Base-by-base conservation (phyloP, 805 yeast genomes). In the Monosporozyma unispora region DNA sequence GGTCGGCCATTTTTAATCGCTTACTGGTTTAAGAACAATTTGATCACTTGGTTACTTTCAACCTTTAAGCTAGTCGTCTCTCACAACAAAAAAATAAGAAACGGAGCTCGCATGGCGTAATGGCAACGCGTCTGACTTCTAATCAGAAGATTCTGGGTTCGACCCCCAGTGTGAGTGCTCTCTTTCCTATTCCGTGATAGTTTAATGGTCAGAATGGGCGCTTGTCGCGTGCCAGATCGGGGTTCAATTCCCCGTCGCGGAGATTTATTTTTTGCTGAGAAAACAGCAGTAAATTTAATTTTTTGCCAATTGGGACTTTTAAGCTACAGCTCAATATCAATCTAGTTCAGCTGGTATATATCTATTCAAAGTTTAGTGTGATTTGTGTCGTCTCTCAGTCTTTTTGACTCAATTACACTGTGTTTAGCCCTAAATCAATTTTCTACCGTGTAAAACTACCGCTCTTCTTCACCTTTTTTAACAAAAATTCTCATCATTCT, bases 101-200 rank as follows among this genome's bases (percentile, higher is more conserved):
- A 48, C 46, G 46, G 46, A 64, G 76, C 76, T 72, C 69, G 75
- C 71, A 73, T 72, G 76, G 76, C 76, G 76, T 72, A 72, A 72
- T 72, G 76, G 76, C 76, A 72, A 72, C 76, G 76, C 76, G 76
- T 72, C 75, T 72, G 76, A 72, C 76, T 72, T 72, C 76, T 71
- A 72, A 72, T 72, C 76, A 72, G 75, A 71, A 72, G 76, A 72
- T 72, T 72, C 74, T 69, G 76, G 76, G 76, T 72, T 72, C 76
- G 76, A 72, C 76, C 76, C 76, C 75, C 75, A 68, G 74, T 72
- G 70, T 71, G 75, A 72, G 76, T 70, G 74, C 67, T 63, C 50
- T 23, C 28, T 33, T 42, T 42, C 21, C 29, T 18, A 18, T 8
- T 42, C 18, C 19, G 29, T 40, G 44, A 35, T 35, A 35, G 39